These are phyloP conservation scores for Saturnispora sekii DNA, from an alignment of 805 yeast genomes.

Conservation along the genomic window DNA sequence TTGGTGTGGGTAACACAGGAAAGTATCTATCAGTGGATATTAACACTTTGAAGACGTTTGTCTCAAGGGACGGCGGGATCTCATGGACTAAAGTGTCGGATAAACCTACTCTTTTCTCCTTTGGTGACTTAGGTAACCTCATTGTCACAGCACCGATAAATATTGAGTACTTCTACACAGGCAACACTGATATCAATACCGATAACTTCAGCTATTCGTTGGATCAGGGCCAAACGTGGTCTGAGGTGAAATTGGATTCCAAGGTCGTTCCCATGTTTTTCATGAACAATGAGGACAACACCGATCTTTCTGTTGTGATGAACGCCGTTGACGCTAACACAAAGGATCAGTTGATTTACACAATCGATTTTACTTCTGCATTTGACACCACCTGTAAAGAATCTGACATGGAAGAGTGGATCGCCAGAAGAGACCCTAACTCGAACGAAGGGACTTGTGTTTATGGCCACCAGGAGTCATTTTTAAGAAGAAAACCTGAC, in stretches of 20 bases:
- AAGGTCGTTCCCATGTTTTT: slow-evolving; percentile 20
- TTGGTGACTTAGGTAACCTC: slow-evolving; percentile 74
- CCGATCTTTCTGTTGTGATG: slow-evolving; percentile 49
- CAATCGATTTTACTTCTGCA: slow-evolving; percentile 50
- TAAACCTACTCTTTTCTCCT: slow-evolving; percentile 43
- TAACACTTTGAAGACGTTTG: slow-evolving; percentile 33
- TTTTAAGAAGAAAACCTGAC: slow-evolving; percentile 51
- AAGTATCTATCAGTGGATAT: slow-evolving; percentile 30
- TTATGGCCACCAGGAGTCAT: slow-evolving; percentile 58
- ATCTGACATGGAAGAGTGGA: slow-evolving; percentile 58
- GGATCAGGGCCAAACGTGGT: slow-evolving; percentile 70
- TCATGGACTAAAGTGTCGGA: slow-evolving; percentile 53
- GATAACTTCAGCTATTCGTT: slow-evolving; percentile 38
- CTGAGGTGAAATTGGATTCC: slow-evolving; percentile 35
- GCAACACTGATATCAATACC: slow-evolving; percentile 26
- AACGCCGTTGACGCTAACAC: slow-evolving; percentile 30
- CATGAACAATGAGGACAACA: slow-evolving; percentile 55
- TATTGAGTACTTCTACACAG: slow-evolving; percentile 11
- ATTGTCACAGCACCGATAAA: slow-evolving; percentile 46
- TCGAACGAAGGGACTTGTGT: slow-evolving; percentile 41
- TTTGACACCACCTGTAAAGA: slow-evolving; percentile 36
- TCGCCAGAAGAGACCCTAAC: slow-evolving; percentile 35
- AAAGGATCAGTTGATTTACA: slow-evolving; percentile 18
- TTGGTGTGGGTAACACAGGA: slow-evolving; percentile 82
- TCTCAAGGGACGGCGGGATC: slow-evolving; percentile 72